phyloP scores from a whole-genome alignment of 306 rosid species.

The Vigna angularis region DNA sequence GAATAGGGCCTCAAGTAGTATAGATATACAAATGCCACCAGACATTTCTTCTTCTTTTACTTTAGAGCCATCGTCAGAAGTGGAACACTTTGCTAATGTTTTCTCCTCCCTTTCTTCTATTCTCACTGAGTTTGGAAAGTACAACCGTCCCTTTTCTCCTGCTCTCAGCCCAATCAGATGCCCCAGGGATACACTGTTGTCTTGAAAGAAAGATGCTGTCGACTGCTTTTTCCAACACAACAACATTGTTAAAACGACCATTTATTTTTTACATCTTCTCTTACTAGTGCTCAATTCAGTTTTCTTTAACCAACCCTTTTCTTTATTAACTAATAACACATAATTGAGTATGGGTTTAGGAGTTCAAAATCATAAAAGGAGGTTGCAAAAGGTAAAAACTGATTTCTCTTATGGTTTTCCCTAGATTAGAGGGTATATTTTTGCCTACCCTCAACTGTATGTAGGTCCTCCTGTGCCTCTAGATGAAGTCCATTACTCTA shows the following conservation, averaged over 20 bases:
- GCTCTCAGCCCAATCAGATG: slow-evolving; percentile 71
- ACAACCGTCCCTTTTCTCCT: slow-evolving; percentile 60
- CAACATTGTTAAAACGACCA: neutral
- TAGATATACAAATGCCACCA: slow-evolving; percentile 59
- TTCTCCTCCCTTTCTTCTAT: slow-evolving; percentile 52
- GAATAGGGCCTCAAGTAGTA: slow-evolving; percentile 52
- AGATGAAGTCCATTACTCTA: neutral
- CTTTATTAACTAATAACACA: neutral
- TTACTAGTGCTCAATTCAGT: neutral
- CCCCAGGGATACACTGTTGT: slow-evolving; percentile 75
- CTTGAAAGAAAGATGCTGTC: slow-evolving; percentile 84
- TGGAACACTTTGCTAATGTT: slow-evolving; percentile 29
- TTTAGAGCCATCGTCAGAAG: slow-evolving; percentile 47
- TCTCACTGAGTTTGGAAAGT: slow-evolving; percentile 50
- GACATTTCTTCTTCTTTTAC: slow-evolving; percentile 47
- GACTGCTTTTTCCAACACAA: slow-evolving; percentile 62
- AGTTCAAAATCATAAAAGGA: neutral
- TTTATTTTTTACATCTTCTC: slow-evolving; percentile 22
- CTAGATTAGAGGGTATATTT: neutral
- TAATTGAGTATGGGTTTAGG: neutral
- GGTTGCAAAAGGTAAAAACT: neutral
- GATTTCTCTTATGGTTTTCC: neutral
- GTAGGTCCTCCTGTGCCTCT: neutral
- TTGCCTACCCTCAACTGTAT: neutral
- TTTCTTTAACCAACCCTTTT: neutral